Conservation (phyloP, 768 basidiomycete genomes). For the Termitomyces titanicus region DNA sequence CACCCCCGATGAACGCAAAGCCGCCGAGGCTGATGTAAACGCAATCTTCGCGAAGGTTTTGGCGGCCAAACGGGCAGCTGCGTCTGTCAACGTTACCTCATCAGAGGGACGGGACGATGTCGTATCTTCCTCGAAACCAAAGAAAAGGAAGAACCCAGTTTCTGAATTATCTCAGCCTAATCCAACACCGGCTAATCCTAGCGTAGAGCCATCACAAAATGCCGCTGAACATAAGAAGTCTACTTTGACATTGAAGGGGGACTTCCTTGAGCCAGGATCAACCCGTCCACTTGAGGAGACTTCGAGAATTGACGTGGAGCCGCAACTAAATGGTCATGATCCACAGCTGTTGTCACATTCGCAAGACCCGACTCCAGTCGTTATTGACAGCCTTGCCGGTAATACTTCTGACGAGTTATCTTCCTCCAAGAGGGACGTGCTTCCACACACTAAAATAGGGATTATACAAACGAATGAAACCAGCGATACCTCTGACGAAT, state of each 20-base stretch:
- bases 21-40: conserved; percentile 13
- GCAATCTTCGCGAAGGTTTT: conserved; percentile 11
- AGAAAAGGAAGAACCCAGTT: not conserved
- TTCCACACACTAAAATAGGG: not conserved
- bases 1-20: conserved; percentile 8
- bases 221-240: not conserved
- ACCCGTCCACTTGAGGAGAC: conserved; percentile 33
- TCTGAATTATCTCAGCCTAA: not conserved
- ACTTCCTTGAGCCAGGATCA: not conserved
- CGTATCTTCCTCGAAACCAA: not conserved
- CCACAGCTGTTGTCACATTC: not conserved
- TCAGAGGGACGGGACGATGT: not conserved
- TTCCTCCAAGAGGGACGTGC: not conserved
- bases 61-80: conserved; percentile 12
- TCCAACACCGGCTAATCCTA: not conserved
- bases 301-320: not conserved
- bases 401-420: not conserved
- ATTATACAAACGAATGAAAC: not conserved
- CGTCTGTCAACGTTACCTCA: not conserved
- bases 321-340: not conserved
- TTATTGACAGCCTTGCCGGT: not conserved
- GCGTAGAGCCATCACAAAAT: not conserved
- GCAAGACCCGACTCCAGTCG: not conserved
- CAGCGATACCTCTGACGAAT: conserved; percentile 2
- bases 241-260: not conserved